A percentile compares a stretch with the other conserved stretches of the same genome.
Evolutionary conservation across 225 moss, liverwort and hornwort species (phyloP).

Genomic region (Sphagnum contortum): DNA sequence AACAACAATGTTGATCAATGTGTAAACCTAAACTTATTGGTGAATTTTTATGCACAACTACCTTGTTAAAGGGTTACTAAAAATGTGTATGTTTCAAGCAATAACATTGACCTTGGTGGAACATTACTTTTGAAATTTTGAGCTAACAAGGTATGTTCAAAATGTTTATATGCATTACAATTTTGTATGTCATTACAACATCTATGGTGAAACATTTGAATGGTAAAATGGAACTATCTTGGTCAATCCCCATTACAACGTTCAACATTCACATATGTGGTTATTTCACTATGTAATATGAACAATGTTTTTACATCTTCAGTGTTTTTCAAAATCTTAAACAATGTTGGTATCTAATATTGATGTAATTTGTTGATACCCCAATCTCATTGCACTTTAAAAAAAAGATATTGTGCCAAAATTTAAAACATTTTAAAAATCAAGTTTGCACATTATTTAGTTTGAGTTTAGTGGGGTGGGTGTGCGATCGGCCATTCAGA

Average conservation of each 20-base stretch:
- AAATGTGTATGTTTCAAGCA: background rate
- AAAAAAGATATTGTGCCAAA: too few species aligned
- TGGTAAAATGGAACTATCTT: conserved; percentile 65
- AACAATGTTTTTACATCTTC: too few species aligned
- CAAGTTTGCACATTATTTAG: too few species aligned
- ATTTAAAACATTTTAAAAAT: too few species aligned
- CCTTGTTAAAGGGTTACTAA: background rate
- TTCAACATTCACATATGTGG: conserved; percentile 16
- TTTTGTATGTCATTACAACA: conserved; percentile 54
- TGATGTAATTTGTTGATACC: too few species aligned
- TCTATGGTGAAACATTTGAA: conserved; percentile 64
- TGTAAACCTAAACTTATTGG: conserved; percentile 7
- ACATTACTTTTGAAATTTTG: background rate
- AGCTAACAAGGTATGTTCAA: background rate
- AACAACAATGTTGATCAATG: conserved; percentile 15
- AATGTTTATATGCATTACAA: conserved; percentile 62
- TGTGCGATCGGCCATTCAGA: too few species aligned
- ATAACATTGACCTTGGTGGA: background rate
- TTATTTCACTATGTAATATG: background rate
- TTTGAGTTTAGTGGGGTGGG: too few species aligned
- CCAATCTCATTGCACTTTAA: too few species aligned
- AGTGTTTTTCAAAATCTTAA: too few species aligned
- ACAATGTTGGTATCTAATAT: too few species aligned
- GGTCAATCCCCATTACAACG: conserved; percentile 49
- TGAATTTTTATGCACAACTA: background rate